A percentile compares a stretch with the other conserved stretches of the same genome.
These are phyloP conservation scores for Bifiguratus adelaidae DNA, from an alignment of 192 early-diverging fungal genomes.

Conservation along the genomic window DNA sequence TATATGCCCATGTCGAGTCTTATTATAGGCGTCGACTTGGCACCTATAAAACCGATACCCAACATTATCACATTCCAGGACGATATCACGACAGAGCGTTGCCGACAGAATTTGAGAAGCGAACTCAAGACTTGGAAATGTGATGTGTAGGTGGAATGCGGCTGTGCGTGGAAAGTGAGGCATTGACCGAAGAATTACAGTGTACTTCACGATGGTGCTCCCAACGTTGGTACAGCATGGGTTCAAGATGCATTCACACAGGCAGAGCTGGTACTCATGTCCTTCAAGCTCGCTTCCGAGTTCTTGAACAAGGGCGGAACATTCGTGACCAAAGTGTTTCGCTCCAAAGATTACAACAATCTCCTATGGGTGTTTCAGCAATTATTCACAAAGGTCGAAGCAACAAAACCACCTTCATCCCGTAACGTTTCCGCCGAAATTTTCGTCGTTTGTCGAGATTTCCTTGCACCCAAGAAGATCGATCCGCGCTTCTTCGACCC, in stretches of 20 bases:
- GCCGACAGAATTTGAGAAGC: constrained; percentile 69
- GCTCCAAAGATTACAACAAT: constrained; percentile 99
- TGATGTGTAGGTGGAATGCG: constrained; percentile 65
- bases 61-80: constrained; percentile 91
- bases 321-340: constrained; percentile 98
- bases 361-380: constrained; percentile 98
- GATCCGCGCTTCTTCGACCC: constrained; percentile 90
- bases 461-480: constrained; percentile 87
- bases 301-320: constrained; percentile 81
- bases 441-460: constrained; percentile 94
- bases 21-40: constrained; percentile 91
- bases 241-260: constrained; percentile 95
- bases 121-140: constrained; percentile 98
- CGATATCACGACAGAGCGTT: constrained; percentile 95
- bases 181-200: constrained; percentile 13
- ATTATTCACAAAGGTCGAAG: constrained; percentile 92
- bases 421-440: constrained; percentile 99
- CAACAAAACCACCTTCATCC: constrained; percentile 96
- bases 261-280: constrained; percentile 83
- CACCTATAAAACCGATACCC: constrained; percentile 91
- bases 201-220: constrained; percentile 97
- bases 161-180: background rate
- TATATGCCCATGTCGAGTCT: constrained; percentile 96
- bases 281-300: constrained; percentile 88
- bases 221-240: constrained; percentile 96